A percentile compares a stretch with the other conserved stretches of the same genome.
These are phyloP conservation scores for Mycena floridula DNA, from an alignment of 768 basidiomycete species.

Conservation along the genomic window DNA sequence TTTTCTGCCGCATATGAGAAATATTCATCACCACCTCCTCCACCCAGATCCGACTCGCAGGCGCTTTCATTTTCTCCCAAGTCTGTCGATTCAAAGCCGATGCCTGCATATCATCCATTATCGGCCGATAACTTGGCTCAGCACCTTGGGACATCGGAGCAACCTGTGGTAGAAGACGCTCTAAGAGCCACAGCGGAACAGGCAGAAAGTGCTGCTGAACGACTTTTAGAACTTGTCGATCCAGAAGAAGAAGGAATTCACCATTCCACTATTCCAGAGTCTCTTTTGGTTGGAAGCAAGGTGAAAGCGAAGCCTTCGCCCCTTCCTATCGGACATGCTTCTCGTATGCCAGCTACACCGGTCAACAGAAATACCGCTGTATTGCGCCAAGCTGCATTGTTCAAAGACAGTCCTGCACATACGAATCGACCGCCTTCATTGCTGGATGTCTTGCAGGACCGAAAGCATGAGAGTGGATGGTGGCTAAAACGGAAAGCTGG, in stretches of 20 bases:
- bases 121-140: constrained; percentile 47
- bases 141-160: constrained; percentile 27
- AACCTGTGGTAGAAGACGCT: constrained; percentile 73
- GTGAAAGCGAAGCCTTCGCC: constrained; percentile 36
- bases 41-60: constrained; percentile 30
- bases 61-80: constrained; percentile 47
- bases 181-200: constrained; percentile 85
- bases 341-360: constrained; percentile 56
- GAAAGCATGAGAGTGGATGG: constrained; percentile 72
- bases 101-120: constrained; percentile 50
- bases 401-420: constrained; percentile 73
- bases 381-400: constrained; percentile 70
- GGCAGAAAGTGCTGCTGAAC: constrained; percentile 88
- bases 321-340: constrained; percentile 25
- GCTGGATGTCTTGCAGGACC: constrained; percentile 62
- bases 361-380: constrained; percentile 49
- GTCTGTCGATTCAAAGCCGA: constrained; percentile 43
- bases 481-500: constrained; percentile 74
- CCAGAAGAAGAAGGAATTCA: constrained; percentile 57
- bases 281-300: constrained; percentile 42
- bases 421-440: constrained; percentile 49
- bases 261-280: constrained; percentile 48
- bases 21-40: constrained; percentile 30
- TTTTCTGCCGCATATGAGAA: constrained; percentile 66
- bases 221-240: constrained; percentile 81